Evolutionary conservation across 306 rosid genomes (phyloP).

Genomic region (Vachellia collinsii): DNA sequence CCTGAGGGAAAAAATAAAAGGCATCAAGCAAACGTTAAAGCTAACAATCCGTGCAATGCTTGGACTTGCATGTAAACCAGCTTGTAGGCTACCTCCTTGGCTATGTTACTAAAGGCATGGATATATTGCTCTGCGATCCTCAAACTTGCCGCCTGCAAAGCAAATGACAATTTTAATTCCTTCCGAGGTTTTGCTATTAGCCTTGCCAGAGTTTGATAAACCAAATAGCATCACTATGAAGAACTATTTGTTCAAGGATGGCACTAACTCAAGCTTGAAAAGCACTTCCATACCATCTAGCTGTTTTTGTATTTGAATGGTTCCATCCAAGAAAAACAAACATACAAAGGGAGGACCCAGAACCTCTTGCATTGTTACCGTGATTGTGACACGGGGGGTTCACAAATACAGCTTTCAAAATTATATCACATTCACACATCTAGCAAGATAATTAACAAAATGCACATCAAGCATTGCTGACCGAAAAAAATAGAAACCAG

Average conservation of each 20-base stretch:
- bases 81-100: constrained; percentile 72
- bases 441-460: constrained; percentile 12
- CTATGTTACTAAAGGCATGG: constrained; percentile 83
- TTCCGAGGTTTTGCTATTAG: constrained; percentile 3
- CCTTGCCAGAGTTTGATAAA: not conserved
- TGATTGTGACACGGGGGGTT: not conserved
- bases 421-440: constrained; percentile 11
- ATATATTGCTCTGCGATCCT: constrained; percentile 94
- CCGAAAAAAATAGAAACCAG: constrained; percentile 10
- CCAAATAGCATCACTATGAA: not conserved
- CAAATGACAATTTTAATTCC: constrained; percentile 40
- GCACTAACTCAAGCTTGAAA: constrained; percentile 23
- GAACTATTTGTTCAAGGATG: not conserved
- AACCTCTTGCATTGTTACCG: constrained; percentile 18
- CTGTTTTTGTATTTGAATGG: constrained; percentile 19
- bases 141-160: constrained; percentile 90
- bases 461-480: constrained; percentile 13
- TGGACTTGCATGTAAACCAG: constrained; percentile 23
- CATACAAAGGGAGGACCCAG: constrained; percentile 11
- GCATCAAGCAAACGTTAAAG: constrained; percentile 2
- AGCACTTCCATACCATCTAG: constrained; percentile 21
- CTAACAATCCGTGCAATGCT: constrained; percentile 11
- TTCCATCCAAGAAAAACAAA: constrained; percentile 27
- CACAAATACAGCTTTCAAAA: not conserved
- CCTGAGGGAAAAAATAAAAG: constrained; percentile 48